A percentile compares a stretch with the other conserved stretches of the same genome.
Conservation (phyloP, 1,284 basidiomycete species). For the Apiotrichum gamsii region DNA sequence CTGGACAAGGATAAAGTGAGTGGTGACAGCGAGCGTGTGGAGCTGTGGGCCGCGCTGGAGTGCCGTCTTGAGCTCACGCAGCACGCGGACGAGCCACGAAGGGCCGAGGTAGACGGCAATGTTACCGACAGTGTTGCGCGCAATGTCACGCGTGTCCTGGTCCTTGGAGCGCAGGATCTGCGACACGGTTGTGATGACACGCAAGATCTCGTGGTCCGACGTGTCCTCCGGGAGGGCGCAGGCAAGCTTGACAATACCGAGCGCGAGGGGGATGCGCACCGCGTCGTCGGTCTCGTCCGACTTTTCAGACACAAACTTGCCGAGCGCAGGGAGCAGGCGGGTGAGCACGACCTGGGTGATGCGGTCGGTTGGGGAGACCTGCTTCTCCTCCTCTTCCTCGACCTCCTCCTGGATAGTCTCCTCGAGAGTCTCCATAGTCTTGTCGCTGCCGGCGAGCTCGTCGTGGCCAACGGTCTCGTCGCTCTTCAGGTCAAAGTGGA, state of each 20-base stretch:
- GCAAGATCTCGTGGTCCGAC: constrained; percentile 67
- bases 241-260: constrained; percentile 82
- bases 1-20: constrained; percentile 75
- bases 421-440: constrained; percentile 8
- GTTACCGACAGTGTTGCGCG: constrained; percentile 75
- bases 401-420: constrained; percentile 39
- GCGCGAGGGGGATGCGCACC: constrained; percentile 77
- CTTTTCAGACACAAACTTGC: constrained; percentile 71
- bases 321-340: constrained; percentile 67
- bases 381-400: constrained; percentile 24
- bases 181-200: constrained; percentile 74
- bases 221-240: constrained; percentile 66
- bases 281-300: constrained; percentile 70
- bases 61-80: constrained; percentile 76
- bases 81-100: constrained; percentile 62
- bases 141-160: constrained; percentile 86
- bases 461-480: constrained; percentile 28
- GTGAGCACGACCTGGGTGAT: constrained; percentile 72
- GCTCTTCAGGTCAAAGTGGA: constrained; percentile 76
- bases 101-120: constrained; percentile 73
- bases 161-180: constrained; percentile 87
- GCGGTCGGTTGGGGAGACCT: constrained; percentile 25
- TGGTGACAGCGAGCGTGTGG: constrained; percentile 80
- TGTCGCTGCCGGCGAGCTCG: constrained; percentile 26
- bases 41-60: constrained; percentile 88